Percentiles rank a stretch among this genome's conserved stretches.
Evolutionary conservation across 2,329 filamentous ascomycete species (phyloP).

Genomic region (Fusarium sambucinum): DNA sequence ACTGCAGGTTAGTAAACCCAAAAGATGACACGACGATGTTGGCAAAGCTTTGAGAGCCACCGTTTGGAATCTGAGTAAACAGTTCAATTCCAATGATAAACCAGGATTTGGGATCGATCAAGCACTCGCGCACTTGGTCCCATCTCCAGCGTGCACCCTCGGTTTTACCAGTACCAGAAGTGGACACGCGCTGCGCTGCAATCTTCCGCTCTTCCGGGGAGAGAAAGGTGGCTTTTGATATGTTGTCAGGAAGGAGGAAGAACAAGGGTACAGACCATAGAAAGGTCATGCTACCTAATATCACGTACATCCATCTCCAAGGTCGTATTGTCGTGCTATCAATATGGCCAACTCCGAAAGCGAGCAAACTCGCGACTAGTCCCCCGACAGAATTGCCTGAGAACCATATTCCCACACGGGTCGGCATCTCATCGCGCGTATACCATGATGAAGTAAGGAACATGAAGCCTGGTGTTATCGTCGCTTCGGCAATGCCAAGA

Average conservation of each 20-base stretch:
- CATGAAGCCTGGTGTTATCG: constrained; percentile 67
- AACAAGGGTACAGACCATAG: constrained; percentile 64
- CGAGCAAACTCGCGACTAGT: constrained; percentile 62
- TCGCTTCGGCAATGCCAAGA: constrained; percentile 67
- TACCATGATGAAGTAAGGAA: constrained; percentile 69
- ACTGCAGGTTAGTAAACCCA: constrained; percentile 66
- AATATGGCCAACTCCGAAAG: constrained; percentile 69
- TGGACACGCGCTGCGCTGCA: constrained; percentile 60
- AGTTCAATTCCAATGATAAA: constrained; percentile 66
- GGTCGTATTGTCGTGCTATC: constrained; percentile 56
- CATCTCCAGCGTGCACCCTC: constrained; percentile 62
- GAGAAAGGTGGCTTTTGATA: constrained; percentile 69
- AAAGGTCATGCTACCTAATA: constrained; percentile 64
- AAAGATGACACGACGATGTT: constrained; percentile 69
- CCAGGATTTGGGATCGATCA: constrained; percentile 71
- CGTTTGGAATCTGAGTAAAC: constrained; percentile 70
- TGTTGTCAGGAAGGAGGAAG: constrained; percentile 63
- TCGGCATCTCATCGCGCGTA: constrained; percentile 67
- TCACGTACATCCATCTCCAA: constrained; percentile 70
- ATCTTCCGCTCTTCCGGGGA: constrained; percentile 63
- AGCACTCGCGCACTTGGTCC: constrained; percentile 65
- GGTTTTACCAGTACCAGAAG: constrained; percentile 65
- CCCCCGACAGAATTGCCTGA: constrained; percentile 63
- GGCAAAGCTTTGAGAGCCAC: constrained; percentile 70
- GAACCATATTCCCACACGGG: constrained; percentile 68